phyloP scores from a whole-genome alignment of 2,329 filamentous ascomycete species.

The Exophiala aquamarina region DNA sequence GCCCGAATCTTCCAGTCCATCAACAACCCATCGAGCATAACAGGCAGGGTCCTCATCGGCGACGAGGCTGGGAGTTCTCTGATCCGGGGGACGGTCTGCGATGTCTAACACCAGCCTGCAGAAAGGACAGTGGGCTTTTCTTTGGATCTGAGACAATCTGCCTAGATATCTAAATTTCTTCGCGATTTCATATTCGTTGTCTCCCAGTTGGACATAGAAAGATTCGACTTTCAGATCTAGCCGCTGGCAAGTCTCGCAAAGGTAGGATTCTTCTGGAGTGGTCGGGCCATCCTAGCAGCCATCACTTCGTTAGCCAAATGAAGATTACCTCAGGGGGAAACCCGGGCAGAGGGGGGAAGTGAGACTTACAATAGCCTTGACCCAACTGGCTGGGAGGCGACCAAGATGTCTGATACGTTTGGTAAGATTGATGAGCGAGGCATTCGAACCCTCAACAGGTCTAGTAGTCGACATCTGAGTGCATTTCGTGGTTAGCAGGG shows the following conservation, averaged over 20 bases:
- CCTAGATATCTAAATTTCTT: slow-evolving; percentile 26
- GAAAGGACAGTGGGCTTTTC: slow-evolving; percentile 24
- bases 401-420: slow-evolving; percentile 25
- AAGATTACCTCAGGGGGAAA: background rate
- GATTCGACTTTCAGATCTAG: slow-evolving; percentile 27
- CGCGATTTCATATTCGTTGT: slow-evolving; percentile 18
- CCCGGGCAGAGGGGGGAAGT: background rate
- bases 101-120: slow-evolving; percentile 28
- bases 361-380: slow-evolving; percentile 16
- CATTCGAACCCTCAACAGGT: slow-evolving; percentile 15
- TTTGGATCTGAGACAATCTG: slow-evolving; percentile 23
- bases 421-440: slow-evolving; percentile 21
- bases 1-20: slow-evolving; percentile 26
- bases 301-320: slow-evolving; percentile 3
- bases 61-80: slow-evolving; percentile 23
- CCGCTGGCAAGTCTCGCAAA: slow-evolving; percentile 25
- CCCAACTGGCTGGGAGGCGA: slow-evolving; percentile 21
- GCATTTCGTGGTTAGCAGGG: slow-evolving; percentile 14
- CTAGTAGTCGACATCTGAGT: slow-evolving; percentile 23
- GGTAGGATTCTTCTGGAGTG: slow-evolving; percentile 21
- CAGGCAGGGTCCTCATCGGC: slow-evolving; percentile 25
- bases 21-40: slow-evolving; percentile 29
- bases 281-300: slow-evolving; percentile 11
- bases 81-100: slow-evolving; percentile 27
- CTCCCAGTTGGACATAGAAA: slow-evolving; percentile 20